These are phyloP conservation scores for Nadsonia starkeyi-henricii DNA, from an alignment of 1,139 yeast genomes.

Conservation along the genomic window DNA sequence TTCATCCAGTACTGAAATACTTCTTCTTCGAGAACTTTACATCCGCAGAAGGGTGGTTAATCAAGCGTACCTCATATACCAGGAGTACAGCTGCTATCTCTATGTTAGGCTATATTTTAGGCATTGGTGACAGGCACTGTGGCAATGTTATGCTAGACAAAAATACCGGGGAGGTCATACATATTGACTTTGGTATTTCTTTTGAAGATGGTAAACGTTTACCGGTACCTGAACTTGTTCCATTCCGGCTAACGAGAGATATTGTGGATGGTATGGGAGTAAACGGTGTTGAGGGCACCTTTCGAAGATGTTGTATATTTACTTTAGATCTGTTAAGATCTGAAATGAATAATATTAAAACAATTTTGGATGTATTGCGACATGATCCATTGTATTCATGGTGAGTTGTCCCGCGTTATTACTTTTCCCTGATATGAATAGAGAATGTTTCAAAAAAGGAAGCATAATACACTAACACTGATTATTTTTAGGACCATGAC, in stretches of 20 bases:
- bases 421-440: no score
- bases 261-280: constrained; percentile 87
- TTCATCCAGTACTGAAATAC: constrained; percentile 53
- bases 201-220: constrained; percentile 82
- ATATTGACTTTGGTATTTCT: constrained; percentile 91
- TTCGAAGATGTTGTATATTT: constrained; percentile 57
- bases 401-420: no score
- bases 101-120: constrained; percentile 74
- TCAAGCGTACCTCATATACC: constrained; percentile 48
- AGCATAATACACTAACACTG: no score
- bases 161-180: constrained; percentile 77
- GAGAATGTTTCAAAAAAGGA: no score
- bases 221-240: constrained; percentile 85
- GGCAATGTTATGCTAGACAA: constrained; percentile 78
- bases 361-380: constrained; percentile 71
- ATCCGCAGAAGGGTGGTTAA: constrained; percentile 49
- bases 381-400: constrained; percentile 92
- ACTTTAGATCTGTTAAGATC: constrained; percentile 54
- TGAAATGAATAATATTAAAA: constrained; percentile 56
- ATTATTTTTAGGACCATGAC: constrained; percentile 17
- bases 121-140: constrained; percentile 91
- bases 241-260: constrained; percentile 83
- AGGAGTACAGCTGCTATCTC: constrained; percentile 78
- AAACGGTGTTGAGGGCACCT: constrained; percentile 66
- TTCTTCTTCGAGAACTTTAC: constrained; percentile 59